Evolutionary conservation across 257 asterid species (phyloP), one percentile per base, ranked within the genome.

Genomic region (Penstemon newberryi): DNA sequence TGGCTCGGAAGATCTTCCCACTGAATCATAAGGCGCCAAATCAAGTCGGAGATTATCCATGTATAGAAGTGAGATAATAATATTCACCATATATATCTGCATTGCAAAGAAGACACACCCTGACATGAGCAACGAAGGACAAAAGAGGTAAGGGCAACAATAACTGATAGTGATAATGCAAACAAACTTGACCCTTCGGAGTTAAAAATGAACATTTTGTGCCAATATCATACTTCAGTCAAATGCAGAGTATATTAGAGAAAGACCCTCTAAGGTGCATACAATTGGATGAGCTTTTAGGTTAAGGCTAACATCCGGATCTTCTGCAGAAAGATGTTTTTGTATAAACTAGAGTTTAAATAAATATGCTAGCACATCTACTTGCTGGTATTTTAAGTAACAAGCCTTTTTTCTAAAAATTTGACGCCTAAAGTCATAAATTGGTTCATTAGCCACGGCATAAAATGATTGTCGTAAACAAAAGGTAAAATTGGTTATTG

Each of bases 81-180:
- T 84, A 81, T 88, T 93, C 85, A 86, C 96, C 91, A 83, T 77
- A 78, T 90, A 79, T 82, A 93, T 79, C 97, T 93, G 96, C 89
- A 87, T 76, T 56, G 69, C 43, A 79, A 52, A 67, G 67, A 67
- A 37, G 69, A 79, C 56, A 70, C 65, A 12, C 41, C 66, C 56
- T 18, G 25, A 25, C 64, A 73, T 82, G 56, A 84, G 76, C 72
- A 65, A 70, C 49, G 19, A 62, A 53, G 72, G 70, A 70, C 6
- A 76, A 64, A 52, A 58, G 52, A 62, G 12, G 43, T 68, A 51
- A 56, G 59, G 38, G 59, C 52, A 60, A 54, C 72, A 42, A 60
- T 65, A 54, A 70, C 41, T 72, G 53, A 69, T 52, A 46, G 25
- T 8, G 6, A 0, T 12, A 39, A 25, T 45, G 4, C 12, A 11